These are phyloP conservation scores for Ceratobasidium sp. DNA, from an alignment of 1,284 basidiomycete genomes.

Conservation along the genomic window DNA sequence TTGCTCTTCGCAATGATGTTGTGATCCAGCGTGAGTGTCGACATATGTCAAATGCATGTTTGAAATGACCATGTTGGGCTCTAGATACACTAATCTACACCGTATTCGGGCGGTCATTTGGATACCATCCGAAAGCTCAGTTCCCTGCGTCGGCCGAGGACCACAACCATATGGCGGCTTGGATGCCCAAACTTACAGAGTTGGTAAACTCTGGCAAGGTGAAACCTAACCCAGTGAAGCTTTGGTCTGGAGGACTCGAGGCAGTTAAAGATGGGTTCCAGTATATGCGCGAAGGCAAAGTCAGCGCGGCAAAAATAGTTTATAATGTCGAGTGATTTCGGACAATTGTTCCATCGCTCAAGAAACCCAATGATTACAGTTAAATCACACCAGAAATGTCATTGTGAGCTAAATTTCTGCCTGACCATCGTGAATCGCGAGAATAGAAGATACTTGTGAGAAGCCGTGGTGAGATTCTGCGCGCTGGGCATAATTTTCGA, in stretches of 20 bases:
- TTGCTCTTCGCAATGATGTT: slow-evolving; percentile 18
- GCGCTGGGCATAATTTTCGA: no score
- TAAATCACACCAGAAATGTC: background rate
- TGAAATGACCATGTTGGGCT: slow-evolving; percentile 9
- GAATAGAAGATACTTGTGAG: no score
- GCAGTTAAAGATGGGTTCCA: slow-evolving; percentile 29
- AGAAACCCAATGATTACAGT: background rate
- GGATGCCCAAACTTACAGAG: slow-evolving; percentile 46
- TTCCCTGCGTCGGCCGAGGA: slow-evolving; percentile 50
- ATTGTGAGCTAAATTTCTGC: no score
- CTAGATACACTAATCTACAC: slow-evolving; percentile 46
- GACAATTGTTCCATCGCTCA: no score
- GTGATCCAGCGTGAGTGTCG: slow-evolving; percentile 16
- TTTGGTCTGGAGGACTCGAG: slow-evolving; percentile 32
- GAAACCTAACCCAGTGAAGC: slow-evolving; percentile 48
- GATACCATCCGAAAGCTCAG: slow-evolving; percentile 38
- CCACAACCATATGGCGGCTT: slow-evolving; percentile 47
- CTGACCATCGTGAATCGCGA: no score
- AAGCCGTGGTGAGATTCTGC: no score
- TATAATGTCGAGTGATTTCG: slow-evolving; percentile 35
- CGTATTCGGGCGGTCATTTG: slow-evolving; percentile 47
- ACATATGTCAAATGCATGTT: background rate
- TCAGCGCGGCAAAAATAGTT: slow-evolving; percentile 46
- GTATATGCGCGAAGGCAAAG: slow-evolving; percentile 47
- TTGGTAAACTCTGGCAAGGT: slow-evolving; percentile 46